These are phyloP conservation scores for Tilletia horrida DNA, from an alignment of 1,284 basidiomycete genomes.

Conservation along the genomic window DNA sequence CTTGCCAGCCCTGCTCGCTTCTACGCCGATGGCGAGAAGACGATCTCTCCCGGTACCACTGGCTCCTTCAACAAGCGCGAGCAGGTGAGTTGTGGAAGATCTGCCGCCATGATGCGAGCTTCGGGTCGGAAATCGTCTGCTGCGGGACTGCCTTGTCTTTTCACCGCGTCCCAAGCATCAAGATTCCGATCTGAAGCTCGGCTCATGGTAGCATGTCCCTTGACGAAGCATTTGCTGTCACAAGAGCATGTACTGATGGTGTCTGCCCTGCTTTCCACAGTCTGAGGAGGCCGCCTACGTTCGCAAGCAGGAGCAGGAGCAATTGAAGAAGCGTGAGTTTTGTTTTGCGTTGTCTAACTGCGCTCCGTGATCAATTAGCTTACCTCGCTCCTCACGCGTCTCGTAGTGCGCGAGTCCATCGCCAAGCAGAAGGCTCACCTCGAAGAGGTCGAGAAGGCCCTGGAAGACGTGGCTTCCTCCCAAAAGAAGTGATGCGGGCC, in stretches of 20 bases:
- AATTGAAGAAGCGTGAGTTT: slow-evolving; percentile 26
- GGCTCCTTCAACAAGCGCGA: slow-evolving; percentile 42
- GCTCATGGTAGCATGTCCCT: no score
- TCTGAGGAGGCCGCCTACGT: slow-evolving; percentile 23
- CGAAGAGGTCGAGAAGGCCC: slow-evolving; percentile 25
- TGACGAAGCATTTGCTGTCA: no score
- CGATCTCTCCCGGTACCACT: slow-evolving; percentile 32
- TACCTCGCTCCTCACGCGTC: neutral
- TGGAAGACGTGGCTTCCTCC: slow-evolving; percentile 19
- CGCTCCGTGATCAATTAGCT: neutral
- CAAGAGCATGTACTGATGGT: neutral
- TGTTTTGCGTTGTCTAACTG: neutral
- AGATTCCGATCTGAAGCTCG: neutral
- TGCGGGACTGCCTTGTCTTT: neutral
- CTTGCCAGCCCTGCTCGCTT: slow-evolving; percentile 33
- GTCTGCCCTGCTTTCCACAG: neutral
- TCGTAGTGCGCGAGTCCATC: slow-evolving; percentile 26
- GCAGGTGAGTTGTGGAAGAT: slow-evolving; percentile 32
- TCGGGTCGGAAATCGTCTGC: neutral
- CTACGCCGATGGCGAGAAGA: slow-evolving; percentile 38
- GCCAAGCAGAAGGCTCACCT: slow-evolving; percentile 23
- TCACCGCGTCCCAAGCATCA: neutral
- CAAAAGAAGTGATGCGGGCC: slow-evolving; percentile 20
- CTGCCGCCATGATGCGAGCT: neutral
- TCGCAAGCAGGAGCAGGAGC: slow-evolving; percentile 20